phyloP scores from a whole-genome alignment of 2,329 filamentous ascomycete genomes.

The Decorospora gaudefroyi region DNA sequence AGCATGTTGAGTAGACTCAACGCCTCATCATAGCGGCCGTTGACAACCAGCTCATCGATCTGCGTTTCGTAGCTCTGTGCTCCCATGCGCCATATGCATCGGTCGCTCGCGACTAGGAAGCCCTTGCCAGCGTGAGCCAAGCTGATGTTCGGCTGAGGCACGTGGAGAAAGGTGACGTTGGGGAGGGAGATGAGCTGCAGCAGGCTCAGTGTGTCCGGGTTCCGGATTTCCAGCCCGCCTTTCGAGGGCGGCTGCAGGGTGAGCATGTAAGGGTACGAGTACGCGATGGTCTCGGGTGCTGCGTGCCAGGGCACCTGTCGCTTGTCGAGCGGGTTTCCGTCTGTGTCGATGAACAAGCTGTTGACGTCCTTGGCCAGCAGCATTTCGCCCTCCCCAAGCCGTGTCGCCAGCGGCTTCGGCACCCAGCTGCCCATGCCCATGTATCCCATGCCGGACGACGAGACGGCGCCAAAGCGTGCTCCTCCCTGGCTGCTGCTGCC shows the following conservation, averaged over 20 bases:
- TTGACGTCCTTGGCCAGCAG: constrained; percentile 98
- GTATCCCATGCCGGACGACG: constrained; percentile 89
- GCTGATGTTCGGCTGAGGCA: constrained; percentile 89
- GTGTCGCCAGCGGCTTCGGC: constrained; percentile 84
- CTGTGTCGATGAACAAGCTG: constrained; percentile 84
- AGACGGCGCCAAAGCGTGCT: constrained; percentile 79
- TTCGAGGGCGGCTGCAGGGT: constrained; percentile 82
- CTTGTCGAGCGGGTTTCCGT: constrained; percentile 80
- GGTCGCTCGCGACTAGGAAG: constrained; percentile 89
- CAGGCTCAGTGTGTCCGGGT: constrained; percentile 87
- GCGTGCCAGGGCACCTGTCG: constrained; percentile 89
- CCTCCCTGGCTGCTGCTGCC: constrained; percentile 66
- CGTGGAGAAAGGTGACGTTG: constrained; percentile 82
- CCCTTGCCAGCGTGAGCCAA: constrained; percentile 96
- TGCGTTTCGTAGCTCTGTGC: constrained; percentile 90
- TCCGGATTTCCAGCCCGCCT: constrained; percentile 85
- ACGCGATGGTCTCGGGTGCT: constrained; percentile 88
- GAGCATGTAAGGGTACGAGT: constrained; percentile 94
- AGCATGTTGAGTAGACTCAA: constrained; percentile 87
- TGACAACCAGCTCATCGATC: constrained; percentile 76
- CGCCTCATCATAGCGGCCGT: constrained; percentile 81
- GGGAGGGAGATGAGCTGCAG: constrained; percentile 83
- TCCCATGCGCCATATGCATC: constrained; percentile 94
- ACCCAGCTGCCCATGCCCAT: constrained; percentile 93
- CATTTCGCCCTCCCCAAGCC: constrained; percentile 80